A percentile compares a stretch with the other conserved stretches of the same genome.
These are phyloP conservation scores for Coemansia sp. DNA, from an alignment of 192 early-diverging fungal species.

Conservation along the genomic window DNA sequence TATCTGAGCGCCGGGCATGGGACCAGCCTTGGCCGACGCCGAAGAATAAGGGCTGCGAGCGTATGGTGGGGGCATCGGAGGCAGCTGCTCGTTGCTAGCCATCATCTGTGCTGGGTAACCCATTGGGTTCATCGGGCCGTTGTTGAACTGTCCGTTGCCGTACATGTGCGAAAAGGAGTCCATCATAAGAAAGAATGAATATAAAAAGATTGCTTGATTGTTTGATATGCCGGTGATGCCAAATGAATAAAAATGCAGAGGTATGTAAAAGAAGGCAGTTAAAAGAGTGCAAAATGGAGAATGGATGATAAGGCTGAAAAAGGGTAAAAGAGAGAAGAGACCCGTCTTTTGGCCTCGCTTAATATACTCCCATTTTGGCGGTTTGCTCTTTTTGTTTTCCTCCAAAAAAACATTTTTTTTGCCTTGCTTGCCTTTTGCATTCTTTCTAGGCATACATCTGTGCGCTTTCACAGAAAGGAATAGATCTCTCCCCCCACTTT, in stretches of 20 bases:
- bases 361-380: not conserved
- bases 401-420: not conserved
- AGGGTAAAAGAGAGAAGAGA: slow-evolving; percentile 17
- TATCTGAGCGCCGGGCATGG: slow-evolving; percentile 15
- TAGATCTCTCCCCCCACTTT: not conserved
- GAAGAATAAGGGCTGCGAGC: slow-evolving; percentile 12
- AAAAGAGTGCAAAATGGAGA: not conserved
- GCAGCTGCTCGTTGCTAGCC: slow-evolving; percentile 23
- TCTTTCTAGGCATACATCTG: not conserved
- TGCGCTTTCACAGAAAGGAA: slow-evolving; percentile 14
- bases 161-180: slow-evolving; percentile 45
- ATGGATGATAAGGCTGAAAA: slow-evolving; percentile 1
- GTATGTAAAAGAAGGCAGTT: slow-evolving; percentile 16
- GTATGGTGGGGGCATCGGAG: slow-evolving; percentile 31
- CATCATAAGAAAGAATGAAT: slow-evolving; percentile 14
- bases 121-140: slow-evolving; percentile 14
- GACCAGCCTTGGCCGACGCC: slow-evolving; percentile 11
- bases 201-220: not conserved
- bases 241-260: slow-evolving; percentile 19
- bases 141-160: slow-evolving; percentile 25
- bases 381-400: not conserved
- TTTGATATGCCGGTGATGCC: slow-evolving; percentile 12
- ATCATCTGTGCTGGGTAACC: slow-evolving; percentile 22
- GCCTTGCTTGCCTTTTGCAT: slow-evolving; percentile 1
- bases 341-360: slow-evolving; percentile 7